phyloP scores from a whole-genome alignment of 1,139 yeast genomes.

The Suhomyces bolitotheri region DNA sequence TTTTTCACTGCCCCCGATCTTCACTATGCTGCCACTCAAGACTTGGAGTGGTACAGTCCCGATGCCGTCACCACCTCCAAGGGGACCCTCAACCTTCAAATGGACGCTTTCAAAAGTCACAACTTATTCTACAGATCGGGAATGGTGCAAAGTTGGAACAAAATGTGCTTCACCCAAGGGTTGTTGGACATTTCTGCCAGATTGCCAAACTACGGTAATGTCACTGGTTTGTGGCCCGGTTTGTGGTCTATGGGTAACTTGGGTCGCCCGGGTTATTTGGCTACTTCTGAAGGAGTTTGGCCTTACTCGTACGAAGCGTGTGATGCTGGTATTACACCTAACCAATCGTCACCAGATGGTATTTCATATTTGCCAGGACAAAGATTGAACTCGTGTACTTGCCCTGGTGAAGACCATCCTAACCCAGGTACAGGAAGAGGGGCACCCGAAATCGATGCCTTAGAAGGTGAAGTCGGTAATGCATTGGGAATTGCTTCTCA shows the following conservation, averaged over 20 bases:
- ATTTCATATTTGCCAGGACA: conserved; percentile 80
- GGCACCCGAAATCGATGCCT: conserved; percentile 34
- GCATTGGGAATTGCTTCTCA: conserved; percentile 28
- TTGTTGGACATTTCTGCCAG: conserved; percentile 65
- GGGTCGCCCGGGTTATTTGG: conserved; percentile 80
- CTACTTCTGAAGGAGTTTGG: conserved; percentile 85
- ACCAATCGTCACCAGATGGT: conserved; percentile 82
- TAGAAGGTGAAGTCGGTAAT: conserved; percentile 26
- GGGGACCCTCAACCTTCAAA: conserved; percentile 62
- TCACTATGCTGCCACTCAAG: conserved; percentile 77
- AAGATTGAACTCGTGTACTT: conserved; percentile 47
- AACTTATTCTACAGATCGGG: conserved; percentile 76
- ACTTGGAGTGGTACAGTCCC: conserved; percentile 87
- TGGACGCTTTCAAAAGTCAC: conserved; percentile 77
- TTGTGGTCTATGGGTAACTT: conserved; percentile 85
- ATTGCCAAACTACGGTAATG: conserved; percentile 68
- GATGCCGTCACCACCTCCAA: conserved; percentile 71
- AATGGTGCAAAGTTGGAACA: conserved; percentile 85
- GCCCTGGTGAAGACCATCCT: conserved; percentile 30
- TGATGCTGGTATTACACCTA: conserved; percentile 89
- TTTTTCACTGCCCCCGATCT: conserved; percentile 77
- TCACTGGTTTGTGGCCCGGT: conserved; percentile 88
- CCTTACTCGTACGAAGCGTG: conserved; percentile 81
- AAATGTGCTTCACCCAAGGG: conserved; percentile 79
- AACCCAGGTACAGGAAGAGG: conserved; percentile 31